Percentiles rank a stretch among this genome's conserved stretches.
Conservation (phyloP, 345 rosid genomes). For the Populus ilicifolia region DNA sequence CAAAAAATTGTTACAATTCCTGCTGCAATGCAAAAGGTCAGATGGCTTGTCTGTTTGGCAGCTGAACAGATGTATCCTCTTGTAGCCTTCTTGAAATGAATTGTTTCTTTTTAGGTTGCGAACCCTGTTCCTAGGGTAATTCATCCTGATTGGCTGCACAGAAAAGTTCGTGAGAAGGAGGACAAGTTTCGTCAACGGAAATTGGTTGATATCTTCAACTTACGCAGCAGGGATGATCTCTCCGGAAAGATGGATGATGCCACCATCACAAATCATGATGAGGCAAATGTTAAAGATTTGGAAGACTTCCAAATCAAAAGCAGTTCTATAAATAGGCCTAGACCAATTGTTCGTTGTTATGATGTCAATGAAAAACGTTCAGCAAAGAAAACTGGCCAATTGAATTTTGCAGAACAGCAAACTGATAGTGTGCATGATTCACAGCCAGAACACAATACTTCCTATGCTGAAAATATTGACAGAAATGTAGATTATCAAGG, state of each 20-base stretch:
- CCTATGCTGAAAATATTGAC: conserved; percentile 49
- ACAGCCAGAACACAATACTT: conserved; percentile 25
- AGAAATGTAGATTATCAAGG: conserved; percentile 75
- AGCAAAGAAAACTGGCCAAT: conserved; percentile 22
- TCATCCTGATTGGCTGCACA: conserved; percentile 98
- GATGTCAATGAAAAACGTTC: conserved; percentile 37
- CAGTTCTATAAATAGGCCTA: conserved; percentile 45
- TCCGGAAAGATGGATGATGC: conserved; percentile 20
- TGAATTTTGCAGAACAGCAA: conserved; percentile 26
- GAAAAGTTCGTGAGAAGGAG: conserved; percentile 88
- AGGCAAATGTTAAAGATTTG: conserved; percentile 53
- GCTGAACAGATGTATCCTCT: conserved; percentile 9
- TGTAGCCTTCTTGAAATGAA: conserved; percentile 15
- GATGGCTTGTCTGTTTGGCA: conserved; percentile 11
- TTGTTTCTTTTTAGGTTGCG: conserved; percentile 52
- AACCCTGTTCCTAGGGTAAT: conserved; percentile 96
- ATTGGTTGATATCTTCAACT: conserved; percentile 61
- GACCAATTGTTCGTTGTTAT: conserved; percentile 63
- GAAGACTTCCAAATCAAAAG: conserved; percentile 67
- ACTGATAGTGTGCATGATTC: conserved; percentile 22
- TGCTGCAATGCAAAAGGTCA: conserved; percentile 99
- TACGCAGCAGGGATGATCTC: conserved; percentile 35
- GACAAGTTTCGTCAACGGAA: conserved; percentile 86
- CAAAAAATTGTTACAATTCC: conserved; percentile 94
- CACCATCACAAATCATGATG: conserved; percentile 18